Base-by-base conservation (phyloP, 148 eudicot genomes). In the Vaccinium myrtillus region DNA sequence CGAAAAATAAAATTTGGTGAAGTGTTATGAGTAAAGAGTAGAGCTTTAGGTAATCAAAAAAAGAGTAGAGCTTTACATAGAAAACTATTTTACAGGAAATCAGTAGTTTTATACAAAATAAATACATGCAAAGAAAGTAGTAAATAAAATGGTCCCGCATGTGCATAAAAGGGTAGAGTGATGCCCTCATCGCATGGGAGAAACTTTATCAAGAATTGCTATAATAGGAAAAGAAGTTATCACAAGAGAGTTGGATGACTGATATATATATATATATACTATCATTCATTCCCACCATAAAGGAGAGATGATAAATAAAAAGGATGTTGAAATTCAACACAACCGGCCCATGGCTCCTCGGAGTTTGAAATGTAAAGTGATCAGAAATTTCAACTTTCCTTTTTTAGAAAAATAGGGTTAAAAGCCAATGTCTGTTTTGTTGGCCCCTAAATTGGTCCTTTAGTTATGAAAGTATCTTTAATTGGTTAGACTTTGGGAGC, bases 81-180 rank as follows among this genome's bases (percentile, higher is more conserved):
- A 50, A 50, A 50, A 50, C 8, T 50, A 50, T 10, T 50, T 10
- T 50, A 8, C 53, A 50, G 53, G 53, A 50, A 50, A 50, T 9
- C 10, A 43, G 6, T 43, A 50, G 53, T 50, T 50, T 50, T 50
- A 8, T 23, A 65, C 4, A 2, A 36, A 36, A 36, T 55, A 14
- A 13, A 63, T 21, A n/a, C 23, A n/a, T 21, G 8, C 8, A 67
- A 67, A 27, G 0, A 6, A 23, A 3, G 27, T 27, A 27, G 74
- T 8, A 69, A 69, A 69, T 69, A 56, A 15, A 65, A 69, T 69
- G 74, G 74, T 69, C 74, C 74, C 74, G 43, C 36, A 6, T 27
- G 74, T 69, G 74, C 74, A 30, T 69, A 69, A 30, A 69, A 69
- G 74, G 74, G 74, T 69, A 69, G 74, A 30, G 39, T 30, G 13